Evolutionary conservation across 768 basidiomycete genomes (phyloP).

Genomic region (Phallus indusiatus): DNA sequence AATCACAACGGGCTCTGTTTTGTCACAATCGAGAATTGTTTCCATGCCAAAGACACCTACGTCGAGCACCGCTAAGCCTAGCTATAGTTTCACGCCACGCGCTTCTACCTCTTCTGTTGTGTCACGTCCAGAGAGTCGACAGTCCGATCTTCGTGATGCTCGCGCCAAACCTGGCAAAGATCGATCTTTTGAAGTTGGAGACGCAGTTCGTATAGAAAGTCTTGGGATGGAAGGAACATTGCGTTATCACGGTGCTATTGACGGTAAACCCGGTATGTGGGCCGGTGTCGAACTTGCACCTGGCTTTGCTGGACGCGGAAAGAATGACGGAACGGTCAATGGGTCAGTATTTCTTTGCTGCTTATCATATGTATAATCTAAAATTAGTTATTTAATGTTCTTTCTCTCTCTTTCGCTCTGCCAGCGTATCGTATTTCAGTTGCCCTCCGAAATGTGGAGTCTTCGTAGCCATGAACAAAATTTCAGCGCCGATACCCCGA

Average conservation of each 20-base stretch:
- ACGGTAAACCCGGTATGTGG: conserved; percentile 85
- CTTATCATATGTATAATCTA: not conserved
- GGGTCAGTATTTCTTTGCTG: conserved; percentile 51
- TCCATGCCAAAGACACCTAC: conserved; percentile 42
- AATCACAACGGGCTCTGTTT: conserved; percentile 52
- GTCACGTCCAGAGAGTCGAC: conserved; percentile 52
- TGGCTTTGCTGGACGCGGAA: conserved; percentile 84
- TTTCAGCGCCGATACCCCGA: conserved; percentile 56
- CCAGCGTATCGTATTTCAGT: conserved; percentile 41
- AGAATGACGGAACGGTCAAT: conserved; percentile 85
- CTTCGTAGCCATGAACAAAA: conserved; percentile 76
- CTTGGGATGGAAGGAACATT: conserved; percentile 82
- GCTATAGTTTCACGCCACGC: conserved; percentile 8
- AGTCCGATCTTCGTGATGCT: conserved; percentile 43
- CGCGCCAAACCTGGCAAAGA: conserved; percentile 33
- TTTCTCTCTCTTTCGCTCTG: conserved; percentile 3
- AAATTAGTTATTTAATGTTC: not conserved
- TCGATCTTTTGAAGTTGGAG: conserved; percentile 56
- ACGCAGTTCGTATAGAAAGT: conserved; percentile 78
- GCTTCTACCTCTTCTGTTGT: conserved; percentile 19
- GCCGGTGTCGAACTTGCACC: conserved; percentile 87
- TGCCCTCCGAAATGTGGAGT: conserved; percentile 86
- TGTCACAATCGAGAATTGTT: conserved; percentile 27
- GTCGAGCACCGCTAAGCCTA: conserved; percentile 6
- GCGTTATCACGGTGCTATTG: conserved; percentile 74